Evolutionary conservation across 2,329 filamentous ascomycete species (phyloP).

Genomic region (Fusarium penzigii): DNA sequence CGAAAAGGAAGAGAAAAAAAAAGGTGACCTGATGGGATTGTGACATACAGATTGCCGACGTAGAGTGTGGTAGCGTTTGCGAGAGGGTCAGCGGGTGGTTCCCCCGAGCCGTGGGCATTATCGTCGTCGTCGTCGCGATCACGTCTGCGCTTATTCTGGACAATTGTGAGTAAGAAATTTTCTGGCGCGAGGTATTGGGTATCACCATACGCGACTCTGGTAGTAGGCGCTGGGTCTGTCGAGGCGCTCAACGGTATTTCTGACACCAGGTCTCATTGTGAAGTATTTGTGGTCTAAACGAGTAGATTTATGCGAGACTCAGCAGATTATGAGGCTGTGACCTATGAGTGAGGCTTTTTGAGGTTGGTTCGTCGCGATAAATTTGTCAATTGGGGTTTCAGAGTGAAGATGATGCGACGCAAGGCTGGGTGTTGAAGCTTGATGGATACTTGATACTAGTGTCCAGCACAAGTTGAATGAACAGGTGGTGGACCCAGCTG

Average conservation of each 20-base stretch:
- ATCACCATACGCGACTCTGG: conserved; percentile 67
- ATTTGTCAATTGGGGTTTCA: not conserved
- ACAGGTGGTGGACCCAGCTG: too few species aligned
- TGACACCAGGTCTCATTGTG: conserved; percentile 48
- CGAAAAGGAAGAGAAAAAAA: not conserved
- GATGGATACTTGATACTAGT: too few species aligned
- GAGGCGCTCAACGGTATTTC: conserved; percentile 84
- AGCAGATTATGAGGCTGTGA: not conserved
- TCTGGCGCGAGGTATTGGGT: not conserved
- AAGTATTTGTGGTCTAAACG: not conserved
- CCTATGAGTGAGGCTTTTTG: not conserved
- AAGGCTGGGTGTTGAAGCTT: not conserved
- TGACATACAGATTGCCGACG: conserved; percentile 84
- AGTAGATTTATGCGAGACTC: not conserved
- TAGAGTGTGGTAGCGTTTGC: conserved; percentile 92
- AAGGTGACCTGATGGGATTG: not conserved
- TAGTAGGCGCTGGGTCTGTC: conserved; percentile 97
- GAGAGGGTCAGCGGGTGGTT: conserved; percentile 66
- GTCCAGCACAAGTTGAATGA: too few species aligned
- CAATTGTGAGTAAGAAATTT: conserved; percentile 4
- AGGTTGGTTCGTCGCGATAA: not conserved
- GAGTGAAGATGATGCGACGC: not conserved
- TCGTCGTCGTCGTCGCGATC: conserved; percentile 61
- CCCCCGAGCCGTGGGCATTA: conserved; percentile 45
- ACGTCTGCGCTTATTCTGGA: conserved; percentile 71